These are phyloP conservation scores for Hymenoscyphus repandus DNA, from an alignment of 2,329 filamentous ascomycete genomes.

Conservation along the genomic window DNA sequence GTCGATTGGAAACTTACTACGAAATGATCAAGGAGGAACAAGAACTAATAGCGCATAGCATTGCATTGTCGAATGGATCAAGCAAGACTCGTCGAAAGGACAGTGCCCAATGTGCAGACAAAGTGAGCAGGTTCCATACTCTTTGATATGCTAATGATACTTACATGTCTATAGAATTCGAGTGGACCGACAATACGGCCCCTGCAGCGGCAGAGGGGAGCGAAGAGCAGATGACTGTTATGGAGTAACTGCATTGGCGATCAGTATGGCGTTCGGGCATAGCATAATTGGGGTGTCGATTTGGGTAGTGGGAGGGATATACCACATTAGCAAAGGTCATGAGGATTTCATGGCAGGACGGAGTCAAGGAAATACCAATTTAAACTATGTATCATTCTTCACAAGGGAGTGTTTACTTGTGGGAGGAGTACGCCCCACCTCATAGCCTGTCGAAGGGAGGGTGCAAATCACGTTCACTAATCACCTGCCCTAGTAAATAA, in stretches of 20 bases:
- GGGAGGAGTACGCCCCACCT: too few relatives aligned
- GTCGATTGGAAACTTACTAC: slow-evolving; percentile 15
- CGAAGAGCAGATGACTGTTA: background rate
- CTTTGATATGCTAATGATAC: background rate
- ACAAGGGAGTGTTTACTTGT: too few relatives aligned
- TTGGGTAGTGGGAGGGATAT: too few relatives aligned
- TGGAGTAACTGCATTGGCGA: background rate
- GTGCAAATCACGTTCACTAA: too few relatives aligned
- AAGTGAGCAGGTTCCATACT: slow-evolving; percentile 48
- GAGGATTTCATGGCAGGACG: too few relatives aligned
- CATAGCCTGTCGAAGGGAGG: too few relatives aligned
- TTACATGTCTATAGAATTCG: slow-evolving; percentile 39
- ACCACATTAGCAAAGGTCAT: too few relatives aligned
- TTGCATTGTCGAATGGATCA: slow-evolving; percentile 93
- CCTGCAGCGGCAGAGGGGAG: background rate
- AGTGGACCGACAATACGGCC: slow-evolving; percentile 36
- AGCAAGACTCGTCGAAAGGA: slow-evolving; percentile 86
- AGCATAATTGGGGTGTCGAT: too few relatives aligned
- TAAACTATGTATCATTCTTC: too few relatives aligned
- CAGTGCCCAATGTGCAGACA: slow-evolving; percentile 98
- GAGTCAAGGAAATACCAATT: too few relatives aligned
- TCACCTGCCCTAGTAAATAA: too few relatives aligned
- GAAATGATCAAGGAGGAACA: background rate
- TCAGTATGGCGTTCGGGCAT: background rate
- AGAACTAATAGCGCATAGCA: slow-evolving; percentile 51